phyloP scores from a whole-genome alignment of 2,329 filamentous ascomycete genomes.

The Fusarium sp. region DNA sequence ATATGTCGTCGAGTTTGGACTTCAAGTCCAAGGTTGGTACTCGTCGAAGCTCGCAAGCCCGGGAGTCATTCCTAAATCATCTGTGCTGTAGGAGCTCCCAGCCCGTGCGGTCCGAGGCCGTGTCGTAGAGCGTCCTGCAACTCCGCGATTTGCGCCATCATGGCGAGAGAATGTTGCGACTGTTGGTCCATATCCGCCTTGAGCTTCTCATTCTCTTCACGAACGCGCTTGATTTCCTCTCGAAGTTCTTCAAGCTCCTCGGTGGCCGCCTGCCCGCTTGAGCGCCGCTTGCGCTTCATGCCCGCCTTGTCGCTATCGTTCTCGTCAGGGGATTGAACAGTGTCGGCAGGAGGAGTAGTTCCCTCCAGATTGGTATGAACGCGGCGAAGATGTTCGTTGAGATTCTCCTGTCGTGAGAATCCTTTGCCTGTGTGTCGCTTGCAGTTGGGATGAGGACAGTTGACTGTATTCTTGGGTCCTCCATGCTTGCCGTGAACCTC shows the following conservation, averaged over 20 bases:
- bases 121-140: constrained; percentile 57
- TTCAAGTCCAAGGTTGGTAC: neutral
- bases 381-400: constrained; percentile 90
- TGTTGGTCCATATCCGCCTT: constrained; percentile 62
- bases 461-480: constrained; percentile 85
- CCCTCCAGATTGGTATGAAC: constrained; percentile 74
- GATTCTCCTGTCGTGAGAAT: constrained; percentile 92
- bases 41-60: neutral
- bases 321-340: constrained; percentile 56
- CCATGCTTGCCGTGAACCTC: constrained; percentile 94
- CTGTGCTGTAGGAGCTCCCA: constrained; percentile 55
- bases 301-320: constrained; percentile 59
- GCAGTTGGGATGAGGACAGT: constrained; percentile 87
- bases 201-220: constrained; percentile 72
- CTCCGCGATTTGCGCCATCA: constrained; percentile 62
- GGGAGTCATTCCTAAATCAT: constrained; percentile 51
- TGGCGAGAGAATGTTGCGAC: constrained; percentile 57
- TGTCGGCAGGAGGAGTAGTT: constrained; percentile 49
- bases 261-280: constrained; percentile 44
- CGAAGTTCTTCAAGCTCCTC: constrained; percentile 67
- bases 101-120: constrained; percentile 46
- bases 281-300: constrained; percentile 60
- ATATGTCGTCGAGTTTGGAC: constrained; percentile 9
- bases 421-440: constrained; percentile 89
- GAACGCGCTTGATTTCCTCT: constrained; percentile 73